phyloP scores from a whole-genome alignment of 106 monocot genomes.

The Triglochin maritima region DNA sequence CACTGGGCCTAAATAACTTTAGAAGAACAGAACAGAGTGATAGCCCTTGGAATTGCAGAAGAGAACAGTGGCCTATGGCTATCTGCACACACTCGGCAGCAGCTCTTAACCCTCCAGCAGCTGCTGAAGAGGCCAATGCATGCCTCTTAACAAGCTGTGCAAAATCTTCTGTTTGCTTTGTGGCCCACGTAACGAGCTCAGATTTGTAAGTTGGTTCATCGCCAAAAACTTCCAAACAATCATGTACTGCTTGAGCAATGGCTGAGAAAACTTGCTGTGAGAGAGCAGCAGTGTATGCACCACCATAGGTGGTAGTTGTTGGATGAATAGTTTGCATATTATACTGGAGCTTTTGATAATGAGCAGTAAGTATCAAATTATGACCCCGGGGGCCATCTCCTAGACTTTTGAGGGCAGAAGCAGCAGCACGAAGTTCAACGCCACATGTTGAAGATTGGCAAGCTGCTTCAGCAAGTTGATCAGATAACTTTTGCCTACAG shows the following conservation, averaged over 20 bases:
- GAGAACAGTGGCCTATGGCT: slow-evolving; percentile 81
- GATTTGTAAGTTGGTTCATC: slow-evolving; percentile 71
- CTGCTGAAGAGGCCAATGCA: slow-evolving; percentile 84
- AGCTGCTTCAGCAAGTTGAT: slow-evolving; percentile 93
- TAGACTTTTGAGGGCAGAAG: slow-evolving; percentile 84
- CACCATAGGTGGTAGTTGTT: slow-evolving; percentile 86
- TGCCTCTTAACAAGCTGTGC: slow-evolving; percentile 82
- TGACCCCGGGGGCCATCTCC: slow-evolving; percentile 86
- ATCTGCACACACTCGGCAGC: slow-evolving; percentile 95
- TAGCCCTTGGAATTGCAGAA: slow-evolving; percentile 70
- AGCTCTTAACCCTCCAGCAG: slow-evolving; percentile 85
- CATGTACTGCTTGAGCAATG: slow-evolving; percentile 81
- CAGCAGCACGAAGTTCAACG: slow-evolving; percentile 84
- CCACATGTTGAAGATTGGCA: slow-evolving; percentile 91
- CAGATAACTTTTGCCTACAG: slow-evolving; percentile 54
- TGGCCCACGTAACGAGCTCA: slow-evolving; percentile 80
- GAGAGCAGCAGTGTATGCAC: slow-evolving; percentile 86
- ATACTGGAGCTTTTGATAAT: slow-evolving; percentile 71
- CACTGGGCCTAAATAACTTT: slow-evolving; percentile 75
- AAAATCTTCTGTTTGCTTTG: slow-evolving; percentile 68
- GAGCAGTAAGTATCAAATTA: slow-evolving; percentile 69
- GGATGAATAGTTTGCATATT: slow-evolving; percentile 93
- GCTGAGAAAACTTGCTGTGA: slow-evolving; percentile 94
- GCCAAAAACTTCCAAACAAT: slow-evolving; percentile 77
- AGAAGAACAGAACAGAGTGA: slow-evolving; percentile 80